Percentiles rank a stretch among this genome's conserved stretches.
Evolutionary conservation across 768 basidiomycete species (phyloP).

Genomic region (Collybia sordida): DNA sequence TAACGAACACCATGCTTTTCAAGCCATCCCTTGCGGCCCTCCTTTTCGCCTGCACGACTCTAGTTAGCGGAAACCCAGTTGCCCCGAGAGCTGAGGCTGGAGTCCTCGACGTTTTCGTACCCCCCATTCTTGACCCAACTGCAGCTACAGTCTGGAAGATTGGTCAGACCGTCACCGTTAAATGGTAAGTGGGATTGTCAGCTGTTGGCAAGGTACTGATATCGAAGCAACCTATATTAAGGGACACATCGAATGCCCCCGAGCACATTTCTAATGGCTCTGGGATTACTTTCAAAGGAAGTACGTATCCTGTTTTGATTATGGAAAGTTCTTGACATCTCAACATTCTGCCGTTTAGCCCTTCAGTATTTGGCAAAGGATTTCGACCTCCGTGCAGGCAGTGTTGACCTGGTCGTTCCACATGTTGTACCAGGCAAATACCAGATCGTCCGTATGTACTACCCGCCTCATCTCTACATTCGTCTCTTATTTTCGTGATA

Average conservation of each 20-base stretch:
- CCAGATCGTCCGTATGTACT: constrained; percentile 41
- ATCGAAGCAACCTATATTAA: constrained; percentile 11
- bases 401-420: constrained; percentile 35
- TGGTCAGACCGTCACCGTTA: constrained; percentile 23
- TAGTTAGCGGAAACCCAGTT: constrained; percentile 16
- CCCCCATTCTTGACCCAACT: constrained; percentile 26
- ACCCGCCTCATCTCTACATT: background rate
- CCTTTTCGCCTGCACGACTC: constrained; percentile 1
- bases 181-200: constrained; percentile 23
- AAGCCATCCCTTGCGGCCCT: too few relatives aligned
- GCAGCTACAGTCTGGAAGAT: constrained; percentile 25
- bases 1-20: too few relatives aligned
- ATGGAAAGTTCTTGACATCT: background rate
- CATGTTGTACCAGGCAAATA: constrained; percentile 30
- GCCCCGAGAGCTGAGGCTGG: constrained; percentile 14
- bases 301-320: background rate
- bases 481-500: background rate
- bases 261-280: constrained; percentile 40
- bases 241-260: constrained; percentile 40
- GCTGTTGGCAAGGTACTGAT: background rate
- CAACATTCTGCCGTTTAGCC: constrained; percentile 8
- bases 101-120: constrained; percentile 28
- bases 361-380: constrained; percentile 22
- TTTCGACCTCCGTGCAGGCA: constrained; percentile 36
- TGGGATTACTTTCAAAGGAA: constrained; percentile 14